A percentile compares a stretch with the other conserved stretches of the same genome.
Evolutionary conservation across 148 eudicot genomes (phyloP).

Genomic region (Vaccinium corymbosum): DNA sequence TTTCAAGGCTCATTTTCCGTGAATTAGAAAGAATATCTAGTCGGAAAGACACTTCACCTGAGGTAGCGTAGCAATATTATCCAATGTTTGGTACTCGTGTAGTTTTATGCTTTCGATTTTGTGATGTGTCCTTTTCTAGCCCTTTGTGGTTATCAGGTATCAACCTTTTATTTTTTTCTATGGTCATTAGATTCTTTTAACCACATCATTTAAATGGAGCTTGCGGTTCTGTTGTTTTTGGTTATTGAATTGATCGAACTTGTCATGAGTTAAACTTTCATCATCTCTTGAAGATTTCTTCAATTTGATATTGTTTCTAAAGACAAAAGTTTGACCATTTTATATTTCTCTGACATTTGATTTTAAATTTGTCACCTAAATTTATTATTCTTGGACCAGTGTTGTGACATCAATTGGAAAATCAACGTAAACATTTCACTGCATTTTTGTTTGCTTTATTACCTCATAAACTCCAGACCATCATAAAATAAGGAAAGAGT

Average conservation of each 20-base stretch:
- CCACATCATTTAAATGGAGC: neutral
- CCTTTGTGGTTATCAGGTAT: neutral
- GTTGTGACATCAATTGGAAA: neutral
- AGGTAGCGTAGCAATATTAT: slow-evolving; percentile 40
- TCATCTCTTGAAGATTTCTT: neutral
- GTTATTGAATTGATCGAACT: neutral
- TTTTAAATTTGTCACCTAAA: no score
- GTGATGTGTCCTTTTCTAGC: neutral
- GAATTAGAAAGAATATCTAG: slow-evolving; percentile 71
- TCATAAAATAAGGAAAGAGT: no score
- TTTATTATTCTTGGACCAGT: no score
- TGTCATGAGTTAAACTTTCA: neutral
- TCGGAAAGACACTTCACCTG: slow-evolving; percentile 63
- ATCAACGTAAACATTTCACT: neutral
- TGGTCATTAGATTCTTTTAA: neutral
- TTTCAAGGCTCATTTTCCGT: slow-evolving; percentile 85
- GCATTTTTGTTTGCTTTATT: neutral
- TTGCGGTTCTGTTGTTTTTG: neutral
- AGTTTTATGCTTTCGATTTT: neutral
- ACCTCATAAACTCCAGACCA: neutral
- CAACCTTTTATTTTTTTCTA: neutral
- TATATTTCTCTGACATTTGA: neutral
- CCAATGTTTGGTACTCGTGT: neutral
- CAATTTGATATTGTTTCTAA: neutral
- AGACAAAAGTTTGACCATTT: neutral